Percentiles rank a stretch among this genome's conserved stretches.
These are phyloP conservation scores for Fusarium sp. DNA, from an alignment of 2,329 filamentous ascomycete species.

Conservation along the genomic window DNA sequence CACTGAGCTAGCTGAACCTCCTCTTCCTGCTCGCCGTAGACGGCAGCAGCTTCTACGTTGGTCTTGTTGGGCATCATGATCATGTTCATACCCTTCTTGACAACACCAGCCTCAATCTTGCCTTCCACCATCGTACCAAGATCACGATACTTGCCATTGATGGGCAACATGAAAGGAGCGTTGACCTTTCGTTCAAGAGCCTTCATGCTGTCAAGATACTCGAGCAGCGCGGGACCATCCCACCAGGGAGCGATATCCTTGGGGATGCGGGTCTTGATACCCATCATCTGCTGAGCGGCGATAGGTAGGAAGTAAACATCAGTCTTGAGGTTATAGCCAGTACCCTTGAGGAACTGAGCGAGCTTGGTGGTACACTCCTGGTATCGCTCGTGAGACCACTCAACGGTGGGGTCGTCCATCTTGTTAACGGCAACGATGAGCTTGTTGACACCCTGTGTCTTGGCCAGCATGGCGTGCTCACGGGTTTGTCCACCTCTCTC, in stretches of 20 bases:
- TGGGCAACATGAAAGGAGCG: slow-evolving; percentile 99
- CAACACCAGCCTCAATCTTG: slow-evolving; percentile 93
- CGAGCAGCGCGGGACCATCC: slow-evolving; percentile 87
- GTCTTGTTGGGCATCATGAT: slow-evolving; percentile 97
- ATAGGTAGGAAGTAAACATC: slow-evolving; percentile 97
- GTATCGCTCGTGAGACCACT: slow-evolving; percentile 94
- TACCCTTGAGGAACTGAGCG: slow-evolving; percentile 84
- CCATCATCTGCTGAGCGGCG: slow-evolving; percentile 84
- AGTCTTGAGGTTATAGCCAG: slow-evolving; percentile 93
- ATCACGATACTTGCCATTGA: slow-evolving; percentile 95
- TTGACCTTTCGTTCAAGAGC: slow-evolving; percentile 95
- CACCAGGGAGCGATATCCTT: slow-evolving; percentile 84
- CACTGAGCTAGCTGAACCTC: slow-evolving; percentile 84
- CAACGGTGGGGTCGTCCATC: slow-evolving; percentile 97
- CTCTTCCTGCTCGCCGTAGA: slow-evolving; percentile 97
- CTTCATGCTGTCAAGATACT: slow-evolving; percentile 94
- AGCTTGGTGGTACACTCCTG: slow-evolving; percentile 94
- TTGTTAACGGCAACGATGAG: slow-evolving; percentile 96
- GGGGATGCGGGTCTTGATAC: slow-evolving; percentile 89
- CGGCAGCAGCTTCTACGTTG: slow-evolving; percentile 79
- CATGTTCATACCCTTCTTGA: slow-evolving; percentile 88
- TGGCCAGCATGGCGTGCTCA: slow-evolving; percentile 97
- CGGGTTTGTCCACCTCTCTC: slow-evolving; percentile 95
- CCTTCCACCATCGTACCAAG: slow-evolving; percentile 98
- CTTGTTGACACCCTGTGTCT: slow-evolving; percentile 98